Percentiles rank a stretch among this genome's conserved stretches.
Conservation (phyloP, 495 filamentous ascomycete species). For the Trypethelium eluteriae region DNA sequence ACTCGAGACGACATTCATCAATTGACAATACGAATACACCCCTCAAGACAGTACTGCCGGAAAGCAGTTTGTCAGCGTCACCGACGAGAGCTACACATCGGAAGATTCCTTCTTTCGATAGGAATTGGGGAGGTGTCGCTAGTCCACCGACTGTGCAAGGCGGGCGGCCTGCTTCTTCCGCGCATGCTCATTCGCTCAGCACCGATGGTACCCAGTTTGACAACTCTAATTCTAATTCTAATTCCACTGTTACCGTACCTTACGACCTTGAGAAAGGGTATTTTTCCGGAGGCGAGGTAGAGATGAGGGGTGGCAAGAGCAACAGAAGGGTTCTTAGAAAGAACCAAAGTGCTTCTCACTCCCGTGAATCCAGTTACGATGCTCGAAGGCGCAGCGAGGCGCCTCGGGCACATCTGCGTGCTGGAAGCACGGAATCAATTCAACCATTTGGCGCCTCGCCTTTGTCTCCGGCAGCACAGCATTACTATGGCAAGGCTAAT, state of each 20-base stretch:
- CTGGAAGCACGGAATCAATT: slow-evolving; percentile 53
- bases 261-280: slow-evolving; percentile 80
- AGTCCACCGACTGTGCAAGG: slow-evolving; percentile 12
- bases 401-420: background rate
- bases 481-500: slow-evolving; percentile 52
- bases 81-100: slow-evolving; percentile 47
- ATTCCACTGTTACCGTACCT: slow-evolving; percentile 22
- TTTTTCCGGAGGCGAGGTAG: slow-evolving; percentile 82
- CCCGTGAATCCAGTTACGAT: slow-evolving; percentile 59
- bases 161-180: slow-evolving; percentile 22
- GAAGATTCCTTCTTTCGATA: slow-evolving; percentile 83
- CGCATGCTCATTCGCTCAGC: slow-evolving; percentile 31
- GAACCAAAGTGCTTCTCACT: slow-evolving; percentile 53
- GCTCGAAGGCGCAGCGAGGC: slow-evolving; percentile 7
- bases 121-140: slow-evolving; percentile 53
- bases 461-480: slow-evolving; percentile 34
- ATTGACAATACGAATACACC: slow-evolving; percentile 52
- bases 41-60: slow-evolving; percentile 26
- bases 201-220: slow-evolving; percentile 26
- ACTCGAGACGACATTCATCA: slow-evolving; percentile 79
- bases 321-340: slow-evolving; percentile 74
- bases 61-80: slow-evolving; percentile 16
- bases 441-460: slow-evolving; percentile 13
- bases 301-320: slow-evolving; percentile 35
- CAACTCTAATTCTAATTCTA: slow-evolving; percentile 4